phyloP scores from a whole-genome alignment of 495 filamentous ascomycete genomes.

The Xylaria castorea region DNA sequence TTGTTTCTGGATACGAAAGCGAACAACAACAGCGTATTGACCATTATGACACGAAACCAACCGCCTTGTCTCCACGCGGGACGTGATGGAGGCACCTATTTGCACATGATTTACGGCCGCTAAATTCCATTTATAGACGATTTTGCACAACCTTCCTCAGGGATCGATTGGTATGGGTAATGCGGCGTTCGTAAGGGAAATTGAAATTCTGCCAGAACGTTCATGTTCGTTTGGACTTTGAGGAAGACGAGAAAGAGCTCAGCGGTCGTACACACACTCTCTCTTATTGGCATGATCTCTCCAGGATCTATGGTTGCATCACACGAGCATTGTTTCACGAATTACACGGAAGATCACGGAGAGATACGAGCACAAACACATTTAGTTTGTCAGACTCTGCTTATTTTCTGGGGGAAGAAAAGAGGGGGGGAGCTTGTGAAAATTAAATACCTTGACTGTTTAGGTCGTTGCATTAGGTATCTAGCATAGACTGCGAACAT shows the following conservation, averaged over 20 bases:
- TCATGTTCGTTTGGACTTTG: constrained; percentile 8
- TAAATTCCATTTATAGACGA: constrained; percentile 18
- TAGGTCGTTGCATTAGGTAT: constrained; percentile 8
- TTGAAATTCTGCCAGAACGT: neutral
- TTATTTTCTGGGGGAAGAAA: constrained; percentile 3
- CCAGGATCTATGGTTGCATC: constrained; percentile 14
- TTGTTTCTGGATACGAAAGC: constrained; percentile 16
- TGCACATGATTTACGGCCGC: constrained; percentile 23
- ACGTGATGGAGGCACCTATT: constrained; percentile 14
- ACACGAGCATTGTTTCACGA: constrained; percentile 16
- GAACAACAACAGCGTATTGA: neutral
- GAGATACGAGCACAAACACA: constrained; percentile 1
- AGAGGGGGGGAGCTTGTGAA: constrained; percentile 5
- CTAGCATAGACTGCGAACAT: constrained; percentile 8
- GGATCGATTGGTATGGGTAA: constrained; percentile 17
- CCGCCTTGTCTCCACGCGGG: constrained; percentile 11
- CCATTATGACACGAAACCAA: neutral
- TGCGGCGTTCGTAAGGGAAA: constrained; percentile 22
- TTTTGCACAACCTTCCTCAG: constrained; percentile 25
- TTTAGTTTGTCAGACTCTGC: neutral
- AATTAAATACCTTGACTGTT: constrained; percentile 6
- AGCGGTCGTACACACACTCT: neutral
- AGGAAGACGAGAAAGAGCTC: constrained; percentile 3
- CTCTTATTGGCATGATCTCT: constrained; percentile 5
- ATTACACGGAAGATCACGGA: constrained; percentile 6